Evolutionary conservation across 805 yeast genomes (phyloP), one percentile per base, ranked within the genome.

Genomic region (Metschnikowia peoriensis): DNA sequence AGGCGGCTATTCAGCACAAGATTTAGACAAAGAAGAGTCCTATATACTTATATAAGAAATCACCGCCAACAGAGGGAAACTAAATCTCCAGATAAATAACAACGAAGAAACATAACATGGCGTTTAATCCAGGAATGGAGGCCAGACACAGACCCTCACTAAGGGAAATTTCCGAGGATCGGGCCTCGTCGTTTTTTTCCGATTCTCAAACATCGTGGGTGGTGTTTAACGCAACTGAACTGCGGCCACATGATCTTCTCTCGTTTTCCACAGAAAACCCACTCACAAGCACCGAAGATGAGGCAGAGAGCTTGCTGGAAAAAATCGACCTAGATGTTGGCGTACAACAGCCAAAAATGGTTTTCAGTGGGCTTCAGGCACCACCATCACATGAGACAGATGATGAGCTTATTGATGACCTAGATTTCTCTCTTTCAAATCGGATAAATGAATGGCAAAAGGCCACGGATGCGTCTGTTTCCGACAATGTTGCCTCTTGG

Each of bases 191-290:
- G 15, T 45, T 59, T 14, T 53, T 59, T 15, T 56, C 61, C 6
- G 63, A 59, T 35, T 59, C 62, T 17, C 61, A 59, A 48, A 45
- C 56, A 17, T 56, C 58, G 41, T 59, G 63, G 63, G 63, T 59
- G 14, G 53, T 59, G 38, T 59, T 59, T 47, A 56, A 54, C 42
- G 60, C 60, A 7, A 38, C 52, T 11, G 61, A 56, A 43, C 46
- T 46, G 32, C 44, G 50, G 22, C 53, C 51, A 10, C 54, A 53
- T 28, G 62, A 59, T 29, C 51, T 59, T 22, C 52, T 59, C 28
- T 54, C 59, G 16, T 51, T 59, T 43, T 58, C 63, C n/a, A 58
- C 61, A 28, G 52, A 43, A 41, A 56, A 55, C 47, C 53, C 58
- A 14, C 50, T 54, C 10, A 46, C 60, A n/a, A 11, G 39, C 34